Percentiles rank a stretch among this genome's conserved stretches.
These are phyloP conservation scores for Rutidosis leptorrhynchoides DNA, from an alignment of 129 eudicot species.

Conservation along the genomic window DNA sequence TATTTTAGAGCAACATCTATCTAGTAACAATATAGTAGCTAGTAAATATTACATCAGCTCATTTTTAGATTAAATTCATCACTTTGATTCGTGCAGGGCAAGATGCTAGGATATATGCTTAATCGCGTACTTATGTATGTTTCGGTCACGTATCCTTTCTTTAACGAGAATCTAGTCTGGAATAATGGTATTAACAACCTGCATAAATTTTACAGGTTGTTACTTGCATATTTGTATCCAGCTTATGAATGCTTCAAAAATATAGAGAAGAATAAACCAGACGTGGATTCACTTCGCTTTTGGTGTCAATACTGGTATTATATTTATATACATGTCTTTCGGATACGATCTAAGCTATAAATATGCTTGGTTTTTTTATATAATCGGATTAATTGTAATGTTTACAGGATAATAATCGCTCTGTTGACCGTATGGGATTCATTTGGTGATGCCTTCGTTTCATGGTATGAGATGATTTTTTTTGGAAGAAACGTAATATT, in stretches of 20 bases:
- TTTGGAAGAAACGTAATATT: too few species aligned
- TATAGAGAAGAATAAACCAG: conserved; percentile 83
- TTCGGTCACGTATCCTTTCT: background rate
- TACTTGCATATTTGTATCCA: conserved; percentile 91
- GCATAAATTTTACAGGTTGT: conserved; percentile 51
- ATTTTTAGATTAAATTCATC: too few species aligned
- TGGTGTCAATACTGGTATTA: conserved; percentile 95
- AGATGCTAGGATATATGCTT: conserved; percentile 79
- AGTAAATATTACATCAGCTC: too few species aligned
- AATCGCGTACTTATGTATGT: conserved; percentile 86
- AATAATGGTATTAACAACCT: background rate
- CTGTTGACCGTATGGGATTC: conserved; percentile 78
- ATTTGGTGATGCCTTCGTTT: conserved; percentile 65
- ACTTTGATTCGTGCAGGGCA: conserved; percentile 72
- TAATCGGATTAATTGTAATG: background rate
- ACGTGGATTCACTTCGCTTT: conserved; percentile 75
- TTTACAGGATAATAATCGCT: conserved; percentile 83
- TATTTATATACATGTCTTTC: background rate
- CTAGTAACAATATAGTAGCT: too few species aligned
- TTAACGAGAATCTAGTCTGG: background rate
- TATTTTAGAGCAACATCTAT: too few species aligned
- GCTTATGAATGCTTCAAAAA: conserved; percentile 90
- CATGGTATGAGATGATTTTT: conserved; percentile 56
- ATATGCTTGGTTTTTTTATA: background rate
- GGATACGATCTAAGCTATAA: background rate